Base-by-base conservation (phyloP, 1,284 basidiomycete species). In the Chalciporus sp. region DNA sequence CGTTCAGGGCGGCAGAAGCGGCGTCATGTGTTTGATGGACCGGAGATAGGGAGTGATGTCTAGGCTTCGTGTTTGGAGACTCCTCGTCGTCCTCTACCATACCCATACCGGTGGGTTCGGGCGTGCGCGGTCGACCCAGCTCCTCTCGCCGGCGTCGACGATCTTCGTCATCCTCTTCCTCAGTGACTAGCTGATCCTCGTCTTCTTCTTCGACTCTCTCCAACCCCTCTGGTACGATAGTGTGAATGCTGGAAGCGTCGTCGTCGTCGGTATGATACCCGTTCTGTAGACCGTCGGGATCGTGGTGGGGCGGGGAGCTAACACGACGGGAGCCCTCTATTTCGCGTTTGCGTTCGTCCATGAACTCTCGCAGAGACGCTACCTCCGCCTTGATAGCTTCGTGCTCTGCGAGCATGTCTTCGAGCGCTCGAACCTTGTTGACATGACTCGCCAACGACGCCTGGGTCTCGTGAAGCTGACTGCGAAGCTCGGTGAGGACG, bases 391-490 rank as follows among this genome's bases (percentile, higher is more conserved):
- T 92, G 68, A 98, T 85, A 9, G 76, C 77, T 55, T 97, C 94
- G 63, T 98, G 94, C 70, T 98, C 94, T 0, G 91, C 81, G 44
- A 97, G 80, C 48, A 95, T 82, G 39, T 79, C 81, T 65, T 98
- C 95, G 29, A 98, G 78, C 14, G 85, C 81, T 42, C 87, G 84
- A 56, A 97, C 89, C 72, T 94, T 93, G 57, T 95, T 92, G 35
- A 94, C 82, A 64, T 98, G 93, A 14, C 74, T 78, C 1, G 88
- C 81, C 16, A 98, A 80, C 1, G 88, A 89, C 1, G 81, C 74
- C 64, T 97, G 95, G 0, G 95, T 97, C 50, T 95, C 91, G 46
- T 83, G 83, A 14, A 99, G 81, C 69, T 98, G 92, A 3, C 79
- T 71, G 67, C 97, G 94, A 4, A 99, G 82, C 20, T 81, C 77